These are phyloP conservation scores for Globisporangium radiosum DNA, from an alignment of 352 stramenopile species.

Conservation along the genomic window DNA sequence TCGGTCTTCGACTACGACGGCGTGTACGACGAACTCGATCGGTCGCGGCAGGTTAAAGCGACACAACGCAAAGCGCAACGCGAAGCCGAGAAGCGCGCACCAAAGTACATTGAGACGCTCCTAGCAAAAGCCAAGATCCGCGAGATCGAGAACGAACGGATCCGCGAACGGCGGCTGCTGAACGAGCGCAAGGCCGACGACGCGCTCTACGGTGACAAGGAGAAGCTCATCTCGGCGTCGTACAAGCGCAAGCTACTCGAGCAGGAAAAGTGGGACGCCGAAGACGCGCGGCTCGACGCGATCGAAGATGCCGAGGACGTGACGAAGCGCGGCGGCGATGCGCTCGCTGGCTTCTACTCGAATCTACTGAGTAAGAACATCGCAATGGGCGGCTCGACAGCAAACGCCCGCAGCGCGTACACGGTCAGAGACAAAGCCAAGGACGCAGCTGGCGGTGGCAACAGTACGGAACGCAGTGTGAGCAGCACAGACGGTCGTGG, in stretches of 20 bases:
- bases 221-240: constrained; percentile 87
- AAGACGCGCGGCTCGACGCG: constrained; percentile 58
- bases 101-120: constrained; percentile 89
- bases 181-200: constrained; percentile 84
- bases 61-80: constrained; percentile 34
- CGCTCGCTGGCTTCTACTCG: constrained; percentile 87
- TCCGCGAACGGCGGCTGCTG: constrained; percentile 78
- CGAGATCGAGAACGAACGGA: constrained; percentile 85
- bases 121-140: constrained; percentile 87
- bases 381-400: constrained; percentile 77
- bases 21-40: constrained; percentile 86
- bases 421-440: constrained; percentile 29
- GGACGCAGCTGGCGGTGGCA: not conserved
- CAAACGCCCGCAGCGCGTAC: constrained; percentile 76
- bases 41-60: constrained; percentile 25
- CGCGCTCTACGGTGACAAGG: constrained; percentile 77
- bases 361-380: constrained; percentile 91
- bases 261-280: constrained; percentile 82
- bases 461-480: not conserved
- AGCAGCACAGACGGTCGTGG: not conserved
- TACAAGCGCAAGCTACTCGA: constrained; percentile 92
- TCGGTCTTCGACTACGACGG: constrained; percentile 89
- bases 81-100: constrained; percentile 57
- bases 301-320: constrained; percentile 70
- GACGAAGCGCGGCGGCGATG: constrained; percentile 58